Conservation (phyloP, 2,329 filamentous ascomycete genomes). For the Phialemoniopsis sp. region DNA sequence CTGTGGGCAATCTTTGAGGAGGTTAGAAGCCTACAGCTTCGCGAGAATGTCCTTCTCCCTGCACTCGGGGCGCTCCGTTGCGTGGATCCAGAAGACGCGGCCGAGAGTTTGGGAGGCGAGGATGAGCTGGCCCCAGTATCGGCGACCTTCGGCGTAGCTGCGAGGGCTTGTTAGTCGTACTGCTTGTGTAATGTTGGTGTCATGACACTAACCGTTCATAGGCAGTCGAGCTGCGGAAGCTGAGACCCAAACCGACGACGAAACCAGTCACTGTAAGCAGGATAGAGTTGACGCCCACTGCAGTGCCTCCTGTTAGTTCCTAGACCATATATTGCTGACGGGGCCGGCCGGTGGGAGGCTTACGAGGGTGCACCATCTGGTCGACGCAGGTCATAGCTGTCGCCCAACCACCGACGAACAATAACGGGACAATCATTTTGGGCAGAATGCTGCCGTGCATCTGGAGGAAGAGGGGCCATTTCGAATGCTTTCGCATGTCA, state of each 20-base stretch:
- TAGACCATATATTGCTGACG: not conserved
- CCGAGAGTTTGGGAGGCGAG: slow-evolving; percentile 64
- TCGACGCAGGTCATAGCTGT: slow-evolving; percentile 51
- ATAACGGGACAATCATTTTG: slow-evolving; percentile 68
- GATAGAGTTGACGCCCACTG: slow-evolving; percentile 56
- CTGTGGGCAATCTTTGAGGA: not conserved
- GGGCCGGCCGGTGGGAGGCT: no score
- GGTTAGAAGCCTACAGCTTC: slow-evolving; percentile 42
- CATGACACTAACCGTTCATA: slow-evolving; percentile 60
- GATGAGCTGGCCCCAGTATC: slow-evolving; percentile 54
- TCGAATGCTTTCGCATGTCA: slow-evolving; percentile 70
- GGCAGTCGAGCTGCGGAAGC: slow-evolving; percentile 73
- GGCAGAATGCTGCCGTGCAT: slow-evolving; percentile 71
- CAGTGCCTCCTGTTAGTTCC: slow-evolving; percentile 25
- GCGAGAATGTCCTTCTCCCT: slow-evolving; percentile 59
- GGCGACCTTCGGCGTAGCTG: slow-evolving; percentile 47
- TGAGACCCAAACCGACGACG: slow-evolving; percentile 73
- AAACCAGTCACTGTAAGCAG: slow-evolving; percentile 84
- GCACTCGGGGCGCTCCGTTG: slow-evolving; percentile 54
- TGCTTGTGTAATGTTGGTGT: no score
- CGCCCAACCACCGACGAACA: slow-evolving; percentile 61
- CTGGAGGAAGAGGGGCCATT: slow-evolving; percentile 73
- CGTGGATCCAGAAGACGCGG: slow-evolving; percentile 80
- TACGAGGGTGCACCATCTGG: no score
- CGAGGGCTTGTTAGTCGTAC: not conserved